phyloP scores from a whole-genome alignment of 2,329 filamentous ascomycete species.

The Zasmidium cellare region DNA sequence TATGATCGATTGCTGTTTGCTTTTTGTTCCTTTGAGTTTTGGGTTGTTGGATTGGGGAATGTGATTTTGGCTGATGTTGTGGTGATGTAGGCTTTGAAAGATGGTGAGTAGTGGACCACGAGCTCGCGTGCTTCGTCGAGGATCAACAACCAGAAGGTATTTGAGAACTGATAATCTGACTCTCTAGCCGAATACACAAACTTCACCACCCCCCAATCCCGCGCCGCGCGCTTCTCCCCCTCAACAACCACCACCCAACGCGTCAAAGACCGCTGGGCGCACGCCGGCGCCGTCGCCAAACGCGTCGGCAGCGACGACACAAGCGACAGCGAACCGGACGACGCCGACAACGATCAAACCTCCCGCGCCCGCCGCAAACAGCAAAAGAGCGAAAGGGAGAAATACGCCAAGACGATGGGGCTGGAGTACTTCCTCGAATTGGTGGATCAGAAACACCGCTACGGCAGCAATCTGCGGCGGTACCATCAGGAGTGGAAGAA shows the following conservation, averaged over 20 bases:
- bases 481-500: conserved; percentile 87
- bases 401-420: conserved; percentile 76
- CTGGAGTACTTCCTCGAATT: conserved; percentile 83
- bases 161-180: not conserved
- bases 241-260: conserved; percentile 11
- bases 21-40: not conserved
- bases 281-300: conserved; percentile 67
- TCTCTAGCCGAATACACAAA: conserved; percentile 54
- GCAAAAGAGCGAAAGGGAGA: conserved; percentile 58
- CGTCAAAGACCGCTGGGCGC: conserved; percentile 71
- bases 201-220: conserved; percentile 48
- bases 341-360: conserved; percentile 35
- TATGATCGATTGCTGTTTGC: conserved; percentile 37
- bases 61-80: conserved; percentile 15
- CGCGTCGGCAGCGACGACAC: conserved; percentile 69
- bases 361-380: conserved; percentile 30
- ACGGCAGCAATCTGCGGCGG: conserved; percentile 75
- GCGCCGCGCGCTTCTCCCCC: conserved; percentile 33
- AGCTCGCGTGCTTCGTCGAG: no score
- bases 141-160: no score
- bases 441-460: conserved; percentile 72
- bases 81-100: conserved; percentile 32
- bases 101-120: conserved; percentile 26
- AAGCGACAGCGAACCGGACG: conserved; percentile 41
- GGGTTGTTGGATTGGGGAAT: conserved; percentile 6